Percentiles rank a stretch among this genome's conserved stretches.
Conservation (phyloP, 208 protist genomes). For the Leishmania tarentolae region DNA sequence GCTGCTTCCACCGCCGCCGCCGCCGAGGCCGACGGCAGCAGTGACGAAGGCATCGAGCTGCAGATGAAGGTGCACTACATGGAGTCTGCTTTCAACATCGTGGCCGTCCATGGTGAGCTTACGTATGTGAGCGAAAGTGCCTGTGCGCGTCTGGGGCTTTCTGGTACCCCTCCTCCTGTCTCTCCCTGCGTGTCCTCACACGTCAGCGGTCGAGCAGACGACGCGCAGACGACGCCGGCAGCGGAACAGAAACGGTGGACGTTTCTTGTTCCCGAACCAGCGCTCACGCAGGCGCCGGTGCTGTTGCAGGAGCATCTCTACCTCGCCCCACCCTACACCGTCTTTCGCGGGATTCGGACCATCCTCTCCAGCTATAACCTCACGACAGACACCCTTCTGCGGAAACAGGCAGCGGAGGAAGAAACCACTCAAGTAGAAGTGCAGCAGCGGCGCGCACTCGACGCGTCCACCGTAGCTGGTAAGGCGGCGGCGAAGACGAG, state of each 20-base stretch:
- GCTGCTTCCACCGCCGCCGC: not conserved
- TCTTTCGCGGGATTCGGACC: constrained; percentile 26
- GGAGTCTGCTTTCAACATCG: constrained; percentile 38
- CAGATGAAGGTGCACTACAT: constrained; percentile 30
- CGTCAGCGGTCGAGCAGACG: not conserved
- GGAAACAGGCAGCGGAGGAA: constrained; percentile 17
- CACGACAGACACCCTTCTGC: constrained; percentile 51
- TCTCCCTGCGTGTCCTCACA: not conserved
- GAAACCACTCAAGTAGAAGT: not conserved
- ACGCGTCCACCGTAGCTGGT: not conserved
- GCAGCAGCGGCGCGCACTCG: not conserved
- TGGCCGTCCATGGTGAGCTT: constrained; percentile 30
- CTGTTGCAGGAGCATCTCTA: constrained; percentile 53
- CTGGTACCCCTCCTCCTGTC: not conserved
- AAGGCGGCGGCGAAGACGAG: not conserved
- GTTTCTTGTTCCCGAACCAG: constrained; percentile 44
- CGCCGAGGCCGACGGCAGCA: not conserved
- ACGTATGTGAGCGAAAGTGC: constrained; percentile 25
- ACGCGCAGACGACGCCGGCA: constrained; percentile 1
- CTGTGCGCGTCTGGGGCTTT: constrained; percentile 19
- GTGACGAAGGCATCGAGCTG: constrained; percentile 23
- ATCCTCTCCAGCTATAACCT: constrained; percentile 67
- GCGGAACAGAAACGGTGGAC: constrained; percentile 32
- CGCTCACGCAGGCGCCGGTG: constrained; percentile 39
- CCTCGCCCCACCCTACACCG: constrained; percentile 53